phyloP scores from a whole-genome alignment of 164 flowering plant genomes.

The Aristolochia contorta region DNA sequence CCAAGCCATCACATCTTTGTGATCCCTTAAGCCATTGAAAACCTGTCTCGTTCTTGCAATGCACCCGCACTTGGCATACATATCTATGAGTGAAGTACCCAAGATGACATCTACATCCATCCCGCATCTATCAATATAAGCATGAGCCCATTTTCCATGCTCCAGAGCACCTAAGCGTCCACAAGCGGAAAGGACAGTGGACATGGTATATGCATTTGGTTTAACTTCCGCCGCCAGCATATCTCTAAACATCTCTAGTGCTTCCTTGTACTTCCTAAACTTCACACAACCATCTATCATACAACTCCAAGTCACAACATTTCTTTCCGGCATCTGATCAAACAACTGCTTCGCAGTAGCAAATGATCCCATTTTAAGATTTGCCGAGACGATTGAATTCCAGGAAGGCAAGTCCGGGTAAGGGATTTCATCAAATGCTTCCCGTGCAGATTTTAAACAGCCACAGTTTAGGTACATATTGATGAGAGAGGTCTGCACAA shows the following conservation, averaged over 20 bases:
- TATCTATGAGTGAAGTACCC: conserved; percentile 50
- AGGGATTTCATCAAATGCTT: conserved; percentile 23
- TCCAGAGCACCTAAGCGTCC: conserved; percentile 27
- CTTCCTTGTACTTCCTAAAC: conserved; percentile 18
- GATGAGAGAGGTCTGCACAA: conserved; percentile 24
- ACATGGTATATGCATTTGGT: conserved; percentile 28
- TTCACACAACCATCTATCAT: conserved; percentile 30
- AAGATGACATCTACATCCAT: conserved; percentile 20
- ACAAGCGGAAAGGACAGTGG: conserved; percentile 25
- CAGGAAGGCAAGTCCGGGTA: conserved; percentile 25
- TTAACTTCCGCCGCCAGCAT: conserved; percentile 19
- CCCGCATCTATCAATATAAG: conserved; percentile 20
- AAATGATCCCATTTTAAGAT: conserved; percentile 16
- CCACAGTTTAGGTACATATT: conserved; percentile 25
- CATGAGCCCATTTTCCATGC: conserved; percentile 31
- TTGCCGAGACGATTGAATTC: conserved; percentile 23
- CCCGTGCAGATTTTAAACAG: conserved; percentile 14
- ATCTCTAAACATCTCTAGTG: conserved; percentile 22
- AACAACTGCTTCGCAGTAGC: conserved; percentile 23
- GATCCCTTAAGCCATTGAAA: conserved; percentile 16
- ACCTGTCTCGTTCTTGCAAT: conserved; percentile 25
- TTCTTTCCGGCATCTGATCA: conserved; percentile 25
- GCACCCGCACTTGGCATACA: conserved; percentile 82
- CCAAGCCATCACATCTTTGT: conserved; percentile 36
- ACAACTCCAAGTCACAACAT: conserved; percentile 39